phyloP scores from a whole-genome alignment of 345 rosid species.

The Salix viminalis region DNA sequence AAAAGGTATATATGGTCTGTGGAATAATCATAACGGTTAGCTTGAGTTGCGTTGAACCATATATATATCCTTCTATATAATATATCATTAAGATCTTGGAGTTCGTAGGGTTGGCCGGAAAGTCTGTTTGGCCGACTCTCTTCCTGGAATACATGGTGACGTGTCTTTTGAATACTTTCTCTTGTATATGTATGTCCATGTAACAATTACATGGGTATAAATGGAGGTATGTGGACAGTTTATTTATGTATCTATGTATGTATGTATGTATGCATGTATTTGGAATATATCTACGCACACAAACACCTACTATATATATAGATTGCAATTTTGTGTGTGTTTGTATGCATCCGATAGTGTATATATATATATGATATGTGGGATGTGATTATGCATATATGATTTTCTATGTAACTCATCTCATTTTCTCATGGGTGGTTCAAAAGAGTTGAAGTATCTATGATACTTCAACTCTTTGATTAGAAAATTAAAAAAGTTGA shows the following conservation, averaged over 20 bases:
- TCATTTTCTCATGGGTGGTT: no score
- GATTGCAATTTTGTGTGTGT: no score
- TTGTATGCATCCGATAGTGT: no score
- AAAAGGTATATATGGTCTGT: conserved; percentile 20
- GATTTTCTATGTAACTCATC: no score
- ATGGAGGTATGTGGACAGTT: neutral
- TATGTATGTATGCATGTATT: neutral
- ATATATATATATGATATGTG: no score
- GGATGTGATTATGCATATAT: no score
- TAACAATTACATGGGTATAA: neutral
- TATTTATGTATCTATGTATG: neutral
- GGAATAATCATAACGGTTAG: conserved; percentile 75
- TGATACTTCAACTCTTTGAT: no score
- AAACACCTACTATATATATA: neutral
- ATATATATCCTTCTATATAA: conserved; percentile 27
- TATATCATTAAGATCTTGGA: conserved; percentile 24
- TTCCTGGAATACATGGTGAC: conserved; percentile 17
- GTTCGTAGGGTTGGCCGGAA: conserved; percentile 46
- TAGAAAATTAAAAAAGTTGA: no score
- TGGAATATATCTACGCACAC: neutral
- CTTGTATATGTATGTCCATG: neutral
- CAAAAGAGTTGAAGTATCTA: no score
- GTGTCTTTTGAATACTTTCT: neutral
- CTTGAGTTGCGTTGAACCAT: conserved; percentile 44
- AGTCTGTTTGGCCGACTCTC: conserved; percentile 47